Evolutionary conservation across 768 basidiomycete genomes (phyloP), one percentile per base, ranked within the genome.

Genomic region (Lanmaoa pseudosensibilis): DNA sequence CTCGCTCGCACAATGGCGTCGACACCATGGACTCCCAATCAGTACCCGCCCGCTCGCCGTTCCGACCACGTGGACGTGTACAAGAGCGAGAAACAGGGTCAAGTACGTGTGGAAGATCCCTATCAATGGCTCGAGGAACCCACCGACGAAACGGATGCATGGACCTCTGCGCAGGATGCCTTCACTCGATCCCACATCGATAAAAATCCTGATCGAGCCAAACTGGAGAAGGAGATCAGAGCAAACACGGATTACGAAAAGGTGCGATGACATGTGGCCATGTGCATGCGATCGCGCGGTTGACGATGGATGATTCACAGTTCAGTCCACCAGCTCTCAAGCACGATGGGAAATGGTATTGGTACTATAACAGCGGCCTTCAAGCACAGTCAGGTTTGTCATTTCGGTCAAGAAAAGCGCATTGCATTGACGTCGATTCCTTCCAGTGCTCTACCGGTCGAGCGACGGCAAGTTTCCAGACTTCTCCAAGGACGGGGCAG

Each of bases 291-390:
- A 47, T 54, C 37, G 19, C 32, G 16, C 33, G 13, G 30, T 46
- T 58, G 48, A 63, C 48, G 36, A 38, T 38, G 49, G 4, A 0
- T 7, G 52, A 48, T 49, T 19, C 19, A 38, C 67, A 89, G 87
- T 88, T 89, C 68, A 82, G 81, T 21, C 74, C 83, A 0, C 91
- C 90, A 0, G 60, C 66, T 9, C 68, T 88, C 50, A 81, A 83
- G 57, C 76, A 84, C 15, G 88, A 92, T 62, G 80, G 78, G 16
- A 80, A 80, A 47, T 93, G 88, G 86, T 94, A 93, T 64, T 90
- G 90, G 88, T 82, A 80, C 64, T 81, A 86, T 65, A 92, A 93
- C 72, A 84, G 81, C 50, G 91, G 90, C 32, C 78, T 92, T 27
- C 85, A 90, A 59, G 77, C 86, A 2, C 90, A 91, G 65, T 76